Percentiles rank a stretch among this genome's conserved stretches.
These are phyloP conservation scores for Echites panduratus DNA, from an alignment of 257 asterid species.

Conservation along the genomic window DNA sequence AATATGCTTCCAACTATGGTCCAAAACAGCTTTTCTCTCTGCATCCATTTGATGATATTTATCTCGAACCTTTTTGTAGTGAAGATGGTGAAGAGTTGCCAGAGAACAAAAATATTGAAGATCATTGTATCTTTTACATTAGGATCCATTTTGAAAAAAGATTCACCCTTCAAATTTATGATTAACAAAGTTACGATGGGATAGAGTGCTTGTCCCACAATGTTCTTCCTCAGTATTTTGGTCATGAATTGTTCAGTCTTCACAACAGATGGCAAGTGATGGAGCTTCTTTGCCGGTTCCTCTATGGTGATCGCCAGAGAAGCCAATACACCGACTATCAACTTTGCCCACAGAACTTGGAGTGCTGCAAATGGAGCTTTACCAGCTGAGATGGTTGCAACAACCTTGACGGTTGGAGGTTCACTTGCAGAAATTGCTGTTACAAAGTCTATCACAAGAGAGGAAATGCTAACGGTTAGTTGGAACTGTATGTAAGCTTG, in stretches of 20 bases:
- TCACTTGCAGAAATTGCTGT: constrained; percentile 22
- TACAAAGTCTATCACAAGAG: constrained; percentile 39
- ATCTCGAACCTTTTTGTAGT: constrained; percentile 41
- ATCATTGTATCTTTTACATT: constrained; percentile 44
- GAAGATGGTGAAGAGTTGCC: constrained; percentile 54
- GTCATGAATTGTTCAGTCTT: constrained; percentile 47
- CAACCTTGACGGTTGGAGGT: constrained; percentile 40
- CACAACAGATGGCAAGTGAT: constrained; percentile 39
- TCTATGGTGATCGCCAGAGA: constrained; percentile 64
- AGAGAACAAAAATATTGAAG: constrained; percentile 61
- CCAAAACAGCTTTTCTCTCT: constrained; percentile 18
- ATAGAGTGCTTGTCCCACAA: constrained; percentile 52
- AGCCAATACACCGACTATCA: constrained; percentile 68
- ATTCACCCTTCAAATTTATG: constrained; percentile 47
- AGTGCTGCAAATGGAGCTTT: constrained; percentile 57
- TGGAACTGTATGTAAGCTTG: constrained; percentile 73
- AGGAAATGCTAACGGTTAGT: constrained; percentile 59
- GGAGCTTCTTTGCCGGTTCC: constrained; percentile 37
- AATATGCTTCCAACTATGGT: constrained; percentile 11
- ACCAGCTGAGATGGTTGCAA: constrained; percentile 72
- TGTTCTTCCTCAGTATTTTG: constrained; percentile 55
- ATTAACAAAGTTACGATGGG: constrained; percentile 42
- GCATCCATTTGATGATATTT: constrained; percentile 47
- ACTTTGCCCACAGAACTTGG: constrained; percentile 74
- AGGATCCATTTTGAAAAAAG: constrained; percentile 28